These are phyloP conservation scores for Fusarium denticulatum DNA, from an alignment of 2,329 filamentous ascomycete genomes.

Conservation along the genomic window DNA sequence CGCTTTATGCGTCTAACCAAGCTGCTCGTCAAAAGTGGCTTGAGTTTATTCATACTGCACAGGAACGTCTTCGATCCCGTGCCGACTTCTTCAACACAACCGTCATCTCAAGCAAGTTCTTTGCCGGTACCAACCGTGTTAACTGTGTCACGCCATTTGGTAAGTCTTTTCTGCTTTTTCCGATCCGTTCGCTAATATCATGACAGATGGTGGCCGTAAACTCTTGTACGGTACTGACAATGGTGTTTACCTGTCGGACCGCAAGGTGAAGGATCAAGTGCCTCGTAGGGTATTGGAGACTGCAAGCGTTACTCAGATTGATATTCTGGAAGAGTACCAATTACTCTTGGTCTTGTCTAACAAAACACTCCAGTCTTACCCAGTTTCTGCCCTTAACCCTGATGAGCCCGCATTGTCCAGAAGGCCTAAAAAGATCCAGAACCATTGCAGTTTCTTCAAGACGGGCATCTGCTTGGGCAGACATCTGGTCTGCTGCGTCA, in stretches of 20 bases:
- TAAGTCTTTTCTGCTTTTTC: slow-evolving; percentile 55
- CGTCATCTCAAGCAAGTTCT: slow-evolving; percentile 68
- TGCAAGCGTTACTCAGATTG: slow-evolving; percentile 90
- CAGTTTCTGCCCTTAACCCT: slow-evolving; percentile 84
- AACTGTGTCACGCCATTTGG: slow-evolving; percentile 94
- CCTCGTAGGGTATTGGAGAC: slow-evolving; percentile 88
- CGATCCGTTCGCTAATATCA: slow-evolving; percentile 26
- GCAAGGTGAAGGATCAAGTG: slow-evolving; percentile 83
- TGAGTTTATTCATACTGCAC: slow-evolving; percentile 91
- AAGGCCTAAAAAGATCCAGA: slow-evolving; percentile 94
- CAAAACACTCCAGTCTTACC: slow-evolving; percentile 91
- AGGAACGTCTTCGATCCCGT: slow-evolving; percentile 85
- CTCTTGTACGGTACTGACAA: slow-evolving; percentile 93
- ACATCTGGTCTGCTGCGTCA: slow-evolving; percentile 95
- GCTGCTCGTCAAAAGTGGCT: slow-evolving; percentile 95
- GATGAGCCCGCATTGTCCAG: slow-evolving; percentile 84
- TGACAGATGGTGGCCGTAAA: slow-evolving; percentile 88
- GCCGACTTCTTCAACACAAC: slow-evolving; percentile 89
- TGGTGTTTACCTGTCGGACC: slow-evolving; percentile 91
- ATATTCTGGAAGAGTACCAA: slow-evolving; percentile 94
- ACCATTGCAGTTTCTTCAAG: slow-evolving; percentile 98
- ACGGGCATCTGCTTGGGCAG: slow-evolving; percentile 93
- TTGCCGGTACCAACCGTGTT: slow-evolving; percentile 78
- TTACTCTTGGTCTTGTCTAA: slow-evolving; percentile 91
- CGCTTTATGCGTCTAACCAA: slow-evolving; percentile 86